Evolutionary conservation across 805 yeast genomes (phyloP).

Genomic region (Myxozyma melibiosi): DNA sequence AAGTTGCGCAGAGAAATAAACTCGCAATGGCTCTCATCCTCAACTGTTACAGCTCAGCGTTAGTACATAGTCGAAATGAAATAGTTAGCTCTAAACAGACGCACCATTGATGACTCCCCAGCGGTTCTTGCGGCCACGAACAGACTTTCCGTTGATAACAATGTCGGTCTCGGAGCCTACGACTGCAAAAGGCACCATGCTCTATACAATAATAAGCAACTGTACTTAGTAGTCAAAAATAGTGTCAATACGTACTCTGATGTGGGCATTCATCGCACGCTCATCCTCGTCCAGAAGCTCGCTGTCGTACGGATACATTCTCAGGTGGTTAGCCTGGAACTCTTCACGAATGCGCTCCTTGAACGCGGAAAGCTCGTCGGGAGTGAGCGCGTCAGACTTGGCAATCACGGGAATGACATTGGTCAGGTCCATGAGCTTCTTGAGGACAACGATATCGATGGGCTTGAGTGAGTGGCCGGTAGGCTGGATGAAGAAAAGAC

Average conservation of each 20-base stretch:
- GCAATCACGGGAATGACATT: slow-evolving; percentile 96
- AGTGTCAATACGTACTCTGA: slow-evolving; percentile 67
- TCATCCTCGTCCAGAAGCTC: slow-evolving; percentile 56
- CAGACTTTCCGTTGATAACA: slow-evolving; percentile 71
- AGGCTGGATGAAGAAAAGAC: slow-evolving; percentile 88
- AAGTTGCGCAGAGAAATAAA: slow-evolving; percentile 92
- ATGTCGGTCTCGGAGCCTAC: slow-evolving; percentile 86
- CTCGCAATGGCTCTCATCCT: slow-evolving; percentile 93
- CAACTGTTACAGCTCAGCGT: slow-evolving; percentile 50
- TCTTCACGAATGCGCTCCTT: slow-evolving; percentile 70
- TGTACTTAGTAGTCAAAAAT: no score
- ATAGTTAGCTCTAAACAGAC: not conserved
- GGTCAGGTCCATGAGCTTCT: slow-evolving; percentile 82
- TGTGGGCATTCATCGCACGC: slow-evolving; percentile 54
- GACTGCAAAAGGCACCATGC: slow-evolving; percentile 80
- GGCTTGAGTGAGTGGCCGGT: slow-evolving; percentile 73
- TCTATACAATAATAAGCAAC: slow-evolving; percentile 4
- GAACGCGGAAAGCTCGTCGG: slow-evolving; percentile 77
- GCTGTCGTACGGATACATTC: slow-evolving; percentile 69
- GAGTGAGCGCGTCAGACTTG: slow-evolving; percentile 85
- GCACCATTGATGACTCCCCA: slow-evolving; percentile 81
- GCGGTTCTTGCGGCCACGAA: slow-evolving; percentile 87
- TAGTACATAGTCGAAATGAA: not conserved
- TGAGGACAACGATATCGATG: slow-evolving; percentile 79
- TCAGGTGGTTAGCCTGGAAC: slow-evolving; percentile 69